Percentiles rank a stretch among this genome's conserved stretches.
Conservation (phyloP, 768 basidiomycete genomes). For the Mycena filopes region DNA sequence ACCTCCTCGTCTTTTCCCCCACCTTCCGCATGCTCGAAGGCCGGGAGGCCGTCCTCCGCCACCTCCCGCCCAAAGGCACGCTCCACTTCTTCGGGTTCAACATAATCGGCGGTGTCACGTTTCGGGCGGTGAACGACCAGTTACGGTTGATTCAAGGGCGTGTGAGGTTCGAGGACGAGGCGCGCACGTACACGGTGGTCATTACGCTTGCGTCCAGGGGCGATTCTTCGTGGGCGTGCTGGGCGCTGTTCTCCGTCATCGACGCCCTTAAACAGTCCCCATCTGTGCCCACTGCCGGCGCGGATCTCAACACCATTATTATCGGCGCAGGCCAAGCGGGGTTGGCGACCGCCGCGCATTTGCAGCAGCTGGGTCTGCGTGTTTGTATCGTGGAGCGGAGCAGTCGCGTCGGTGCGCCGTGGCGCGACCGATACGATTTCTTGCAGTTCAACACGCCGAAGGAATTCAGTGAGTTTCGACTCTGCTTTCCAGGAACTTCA, state of each 20-base stretch:
- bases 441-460: slow-evolving; percentile 11
- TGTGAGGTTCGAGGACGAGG: slow-evolving; percentile 3
- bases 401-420: slow-evolving; percentile 2
- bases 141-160: slow-evolving; percentile 5
- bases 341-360: slow-evolving; percentile 7
- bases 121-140: not conserved
- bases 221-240: not conserved
- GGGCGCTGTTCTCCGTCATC: slow-evolving; percentile 1
- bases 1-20: slow-evolving; percentile 10
- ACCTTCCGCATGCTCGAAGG: slow-evolving; percentile 12
- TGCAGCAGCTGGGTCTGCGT: not conserved
- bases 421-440: slow-evolving; percentile 5
- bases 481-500: not conserved
- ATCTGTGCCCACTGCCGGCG: not conserved
- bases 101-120: not conserved
- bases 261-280: not conserved
- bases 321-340: slow-evolving; percentile 7
- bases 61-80: too few relatives aligned
- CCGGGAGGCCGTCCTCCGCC: not conserved
- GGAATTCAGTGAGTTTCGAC: slow-evolving; percentile 8
- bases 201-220: not conserved
- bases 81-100: not conserved
- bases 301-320: not conserved
- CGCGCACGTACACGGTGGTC: not conserved
- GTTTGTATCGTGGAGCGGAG: slow-evolving; percentile 8